Evolutionary conservation across 2,329 filamentous ascomycete species (phyloP), one percentile per base, ranked within the genome.

Genomic region (Mycosphaerelloides madeirae): DNA sequence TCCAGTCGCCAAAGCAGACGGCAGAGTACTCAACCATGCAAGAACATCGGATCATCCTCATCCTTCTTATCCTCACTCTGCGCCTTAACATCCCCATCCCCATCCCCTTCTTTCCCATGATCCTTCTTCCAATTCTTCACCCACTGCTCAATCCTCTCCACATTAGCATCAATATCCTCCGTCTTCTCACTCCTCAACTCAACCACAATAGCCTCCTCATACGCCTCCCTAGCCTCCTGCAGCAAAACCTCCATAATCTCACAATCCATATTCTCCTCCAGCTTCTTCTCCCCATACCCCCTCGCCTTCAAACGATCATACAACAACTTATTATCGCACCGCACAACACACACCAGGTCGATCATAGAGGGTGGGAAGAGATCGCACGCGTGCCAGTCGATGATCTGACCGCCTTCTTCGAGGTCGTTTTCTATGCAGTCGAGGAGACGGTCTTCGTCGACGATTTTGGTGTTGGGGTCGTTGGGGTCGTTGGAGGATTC

Each of bases 331-430:
- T 87, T 89, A 57, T 93, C 82, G 44, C 86, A 87, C 35, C 93
- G 78, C 52, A 98, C 68, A 43, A 98, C 93, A 4, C 97, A 85
- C 1, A 98, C 90, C 2, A 98, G 78, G 65, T 98, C 93, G 62
- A 98, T 85, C 87, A 90, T 94, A 61, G 85, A 85, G 64, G 85
- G 83, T 2, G 93, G 93, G 62, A 97, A 97, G 16, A 97, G 71
- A 60, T 97, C 93, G 71, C 91, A 97, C 2, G 90, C 91, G 69
- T 98, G 93, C 91, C 93, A 98, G 71, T 98, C 93, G 61, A 98
- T 85, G 57, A 98, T 81, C 66, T 81, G 87, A 15, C 93, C 93
- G 45, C 91, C 91, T 15, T 78, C 70, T 51, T 83, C 78, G 31
- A 87, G 77, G 49, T 93, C 84, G 44, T 86, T 79, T 69, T 97